Evolutionary conservation across 768 basidiomycete genomes (phyloP).

Genomic region (Suillus decipiens): DNA sequence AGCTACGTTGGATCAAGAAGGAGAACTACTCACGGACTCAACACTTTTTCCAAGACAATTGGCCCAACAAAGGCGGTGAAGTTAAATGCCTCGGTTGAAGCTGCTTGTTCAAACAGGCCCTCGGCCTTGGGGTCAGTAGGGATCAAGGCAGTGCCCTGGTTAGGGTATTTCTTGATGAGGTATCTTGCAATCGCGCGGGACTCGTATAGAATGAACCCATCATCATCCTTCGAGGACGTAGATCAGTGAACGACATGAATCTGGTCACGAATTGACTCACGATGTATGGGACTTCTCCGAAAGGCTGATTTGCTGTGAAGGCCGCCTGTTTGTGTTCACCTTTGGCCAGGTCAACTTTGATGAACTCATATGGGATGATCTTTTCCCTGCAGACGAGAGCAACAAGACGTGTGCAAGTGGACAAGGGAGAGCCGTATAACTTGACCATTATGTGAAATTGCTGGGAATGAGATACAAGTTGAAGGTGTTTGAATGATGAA

Average conservation of each 20-base stretch:
- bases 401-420: slow-evolving; percentile 57
- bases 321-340: slow-evolving; percentile 47
- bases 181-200: slow-evolving; percentile 64
- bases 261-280: slow-evolving; percentile 16
- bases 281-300: slow-evolving; percentile 53
- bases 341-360: slow-evolving; percentile 43
- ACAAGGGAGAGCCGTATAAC: slow-evolving; percentile 34
- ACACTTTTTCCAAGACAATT: slow-evolving; percentile 50
- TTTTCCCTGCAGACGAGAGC: slow-evolving; percentile 56
- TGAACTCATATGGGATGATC: slow-evolving; percentile 54
- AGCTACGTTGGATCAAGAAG: neutral
- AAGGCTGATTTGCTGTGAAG: slow-evolving; percentile 55
- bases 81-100: slow-evolving; percentile 50
- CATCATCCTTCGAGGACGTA: slow-evolving; percentile 45
- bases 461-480: too few relatives aligned
- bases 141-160: slow-evolving; percentile 51
- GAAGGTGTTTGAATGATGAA: too few relatives aligned
- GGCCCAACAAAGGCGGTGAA: slow-evolving; percentile 46
- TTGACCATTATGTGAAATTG: slow-evolving; percentile 31
- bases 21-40: slow-evolving; percentile 46
- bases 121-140: slow-evolving; percentile 42
- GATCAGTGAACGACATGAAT: neutral
- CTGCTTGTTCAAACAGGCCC: slow-evolving; percentile 34
- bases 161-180: slow-evolving; percentile 52
- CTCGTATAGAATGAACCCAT: slow-evolving; percentile 64